phyloP scores from a whole-genome alignment of 2,329 filamentous ascomycete genomes.

The Colletotrichum chrysophilum region DNA sequence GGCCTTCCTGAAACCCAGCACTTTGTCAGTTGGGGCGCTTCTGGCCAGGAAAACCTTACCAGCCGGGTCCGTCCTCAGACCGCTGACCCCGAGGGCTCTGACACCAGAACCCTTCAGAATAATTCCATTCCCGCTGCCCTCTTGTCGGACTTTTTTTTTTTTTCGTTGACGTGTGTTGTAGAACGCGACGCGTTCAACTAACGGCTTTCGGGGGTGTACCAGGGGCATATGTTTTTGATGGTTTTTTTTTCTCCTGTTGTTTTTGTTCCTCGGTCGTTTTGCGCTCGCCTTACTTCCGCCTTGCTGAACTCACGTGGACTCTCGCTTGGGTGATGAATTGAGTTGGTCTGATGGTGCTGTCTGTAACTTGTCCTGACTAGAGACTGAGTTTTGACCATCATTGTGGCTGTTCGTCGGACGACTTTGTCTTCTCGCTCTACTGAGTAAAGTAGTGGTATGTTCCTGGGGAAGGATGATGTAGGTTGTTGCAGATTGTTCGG shows the following conservation, averaged over 20 bases:
- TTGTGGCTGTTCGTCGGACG: neutral
- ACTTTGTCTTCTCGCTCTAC: neutral
- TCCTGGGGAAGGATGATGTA: neutral
- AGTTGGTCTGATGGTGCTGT: slow-evolving; percentile 12
- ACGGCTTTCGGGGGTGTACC: neutral
- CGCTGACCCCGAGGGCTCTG: neutral
- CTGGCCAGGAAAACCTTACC: neutral
- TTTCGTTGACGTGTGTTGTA: neutral
- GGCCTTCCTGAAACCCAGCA: slow-evolving; percentile 9
- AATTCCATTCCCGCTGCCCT: neutral
- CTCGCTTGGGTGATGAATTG: neutral
- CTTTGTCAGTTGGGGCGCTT: slow-evolving; percentile 1
- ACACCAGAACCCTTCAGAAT: neutral
- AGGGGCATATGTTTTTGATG: neutral
- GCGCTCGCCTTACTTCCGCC: neutral
- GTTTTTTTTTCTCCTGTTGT: neutral
- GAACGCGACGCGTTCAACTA: neutral
- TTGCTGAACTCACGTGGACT: neutral
- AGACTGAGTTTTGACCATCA: neutral
- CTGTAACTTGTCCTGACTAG: neutral
- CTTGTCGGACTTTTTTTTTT: neutral
- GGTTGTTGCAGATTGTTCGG: neutral
- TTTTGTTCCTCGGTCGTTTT: neutral
- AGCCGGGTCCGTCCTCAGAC: neutral
- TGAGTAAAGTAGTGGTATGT: neutral